phyloP scores from a whole-genome alignment of 345 rosid species.

The Citrus reticulata region DNA sequence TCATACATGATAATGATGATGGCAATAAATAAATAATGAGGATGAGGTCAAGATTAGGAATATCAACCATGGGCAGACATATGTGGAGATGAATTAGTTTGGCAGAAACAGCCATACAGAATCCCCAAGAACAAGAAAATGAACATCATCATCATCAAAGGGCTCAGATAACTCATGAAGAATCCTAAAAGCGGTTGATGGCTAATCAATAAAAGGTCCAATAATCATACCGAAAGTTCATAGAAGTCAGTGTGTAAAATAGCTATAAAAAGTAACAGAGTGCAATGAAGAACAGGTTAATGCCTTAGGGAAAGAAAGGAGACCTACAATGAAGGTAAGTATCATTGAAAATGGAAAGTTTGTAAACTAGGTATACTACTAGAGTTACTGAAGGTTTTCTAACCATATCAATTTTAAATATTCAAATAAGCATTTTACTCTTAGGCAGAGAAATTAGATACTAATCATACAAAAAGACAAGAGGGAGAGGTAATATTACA shows the following conservation, averaged over 20 bases:
- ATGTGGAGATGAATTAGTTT: neutral
- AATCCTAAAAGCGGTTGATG: neutral
- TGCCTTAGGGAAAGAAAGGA: neutral
- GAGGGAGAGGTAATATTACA: neutral
- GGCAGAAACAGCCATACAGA: neutral
- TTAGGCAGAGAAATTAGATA: neutral
- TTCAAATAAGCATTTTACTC: neutral
- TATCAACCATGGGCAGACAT: neutral
- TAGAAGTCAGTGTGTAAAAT: neutral
- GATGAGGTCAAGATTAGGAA: neutral
- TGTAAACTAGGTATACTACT: neutral
- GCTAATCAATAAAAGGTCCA: too few species aligned
- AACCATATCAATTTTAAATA: constrained; percentile 2
- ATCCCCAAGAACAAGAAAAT: neutral
- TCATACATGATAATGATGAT: neutral
- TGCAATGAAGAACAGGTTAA: neutral
- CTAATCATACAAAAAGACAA: constrained; percentile 4
- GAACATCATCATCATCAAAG: neutral
- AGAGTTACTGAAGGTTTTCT: neutral
- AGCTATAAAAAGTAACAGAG: neutral
- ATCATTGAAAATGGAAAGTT: neutral
- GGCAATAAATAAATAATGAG: neutral
- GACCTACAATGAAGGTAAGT: neutral
- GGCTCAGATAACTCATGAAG: neutral
- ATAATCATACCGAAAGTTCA: too few species aligned